A percentile compares a stretch with the other conserved stretches of the same genome.
Conservation (phyloP, 805 yeast species). For the Ogataea nonfermentans region DNA sequence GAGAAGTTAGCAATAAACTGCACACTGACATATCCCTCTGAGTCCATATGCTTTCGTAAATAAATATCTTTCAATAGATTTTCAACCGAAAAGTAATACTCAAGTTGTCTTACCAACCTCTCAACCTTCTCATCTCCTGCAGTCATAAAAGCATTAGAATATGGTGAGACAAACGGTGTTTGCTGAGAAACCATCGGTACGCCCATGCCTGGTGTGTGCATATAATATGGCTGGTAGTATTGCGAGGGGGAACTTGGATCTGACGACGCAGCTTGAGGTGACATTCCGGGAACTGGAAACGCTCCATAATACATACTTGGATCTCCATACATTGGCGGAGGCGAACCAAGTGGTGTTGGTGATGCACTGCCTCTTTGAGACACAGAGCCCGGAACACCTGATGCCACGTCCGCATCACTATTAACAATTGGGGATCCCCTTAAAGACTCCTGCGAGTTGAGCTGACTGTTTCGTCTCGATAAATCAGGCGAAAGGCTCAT, state of each 20-base stretch:
- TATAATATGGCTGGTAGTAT: constrained; percentile 15
- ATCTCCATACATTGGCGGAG: constrained; percentile 18
- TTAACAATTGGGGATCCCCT: constrained; percentile 18
- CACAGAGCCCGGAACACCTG: not conserved
- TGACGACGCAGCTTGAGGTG: constrained; percentile 13
- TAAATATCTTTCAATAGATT: constrained; percentile 80
- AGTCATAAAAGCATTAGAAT: not conserved
- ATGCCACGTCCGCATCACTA: constrained; percentile 1
- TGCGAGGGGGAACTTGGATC: constrained; percentile 10
- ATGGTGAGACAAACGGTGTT: constrained; percentile 4
- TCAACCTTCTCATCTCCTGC: constrained; percentile 15
- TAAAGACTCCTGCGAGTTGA: constrained; percentile 17
- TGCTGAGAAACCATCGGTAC: constrained; percentile 9
- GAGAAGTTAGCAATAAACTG: constrained; percentile 61
- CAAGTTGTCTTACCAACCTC: constrained; percentile 52
- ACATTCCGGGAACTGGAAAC: constrained; percentile 9
- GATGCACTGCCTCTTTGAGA: constrained; percentile 5
- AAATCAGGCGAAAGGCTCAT: constrained; percentile 8
- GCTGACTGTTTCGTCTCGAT: constrained; percentile 15
- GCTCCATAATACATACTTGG: constrained; percentile 17
- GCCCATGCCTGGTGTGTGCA: constrained; percentile 12
- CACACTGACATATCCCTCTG: constrained; percentile 66
- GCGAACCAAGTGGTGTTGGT: constrained; percentile 9
- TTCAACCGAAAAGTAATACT: constrained; percentile 84
- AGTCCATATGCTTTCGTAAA: constrained; percentile 73